Percentiles rank a stretch among this genome's conserved stretches.
These are phyloP conservation scores for Gleditsia sinensis DNA, from an alignment of 306 rosid species.

Conservation along the genomic window DNA sequence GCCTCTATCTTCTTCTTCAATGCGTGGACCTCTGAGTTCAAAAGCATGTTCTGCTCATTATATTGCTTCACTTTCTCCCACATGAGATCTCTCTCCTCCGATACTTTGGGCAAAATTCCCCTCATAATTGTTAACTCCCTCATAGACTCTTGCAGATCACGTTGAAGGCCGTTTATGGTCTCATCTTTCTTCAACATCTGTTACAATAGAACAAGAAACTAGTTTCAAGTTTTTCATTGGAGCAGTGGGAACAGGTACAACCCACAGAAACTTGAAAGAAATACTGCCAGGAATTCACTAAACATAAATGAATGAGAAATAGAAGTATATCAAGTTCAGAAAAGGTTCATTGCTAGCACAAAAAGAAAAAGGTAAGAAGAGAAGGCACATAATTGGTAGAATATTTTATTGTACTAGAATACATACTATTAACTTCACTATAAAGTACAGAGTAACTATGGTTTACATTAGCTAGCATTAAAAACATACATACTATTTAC, in stretches of 20 bases:
- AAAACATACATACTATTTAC: not conserved
- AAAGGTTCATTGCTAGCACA: not conserved
- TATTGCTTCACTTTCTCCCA: conserved; percentile 82
- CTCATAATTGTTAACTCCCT: conserved; percentile 59
- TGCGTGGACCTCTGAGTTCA: conserved; percentile 57
- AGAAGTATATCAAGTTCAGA: not conserved
- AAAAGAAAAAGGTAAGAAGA: no score
- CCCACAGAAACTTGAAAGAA: conserved; percentile 4
- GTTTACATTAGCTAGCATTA: not conserved
- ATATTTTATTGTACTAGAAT: not conserved
- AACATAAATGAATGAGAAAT: not conserved
- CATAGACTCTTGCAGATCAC: conserved; percentile 60
- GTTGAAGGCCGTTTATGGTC: conserved; percentile 52
- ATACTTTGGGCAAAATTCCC: conserved; percentile 63
- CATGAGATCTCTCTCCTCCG: conserved; percentile 78
- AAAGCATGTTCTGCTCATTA: conserved; percentile 75
- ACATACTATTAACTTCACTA: not conserved
- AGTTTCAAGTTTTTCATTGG: not conserved
- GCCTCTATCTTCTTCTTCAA: conserved; percentile 68
- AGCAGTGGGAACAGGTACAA: conserved; percentile 7
- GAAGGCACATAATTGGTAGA: not conserved
- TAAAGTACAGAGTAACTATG: not conserved
- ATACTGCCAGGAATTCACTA: not conserved
- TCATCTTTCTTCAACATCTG: conserved; percentile 87
- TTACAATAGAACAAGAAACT: not conserved